phyloP scores from a whole-genome alignment of 2,329 filamentous ascomycete species.

The Fusarium duplospermum region DNA sequence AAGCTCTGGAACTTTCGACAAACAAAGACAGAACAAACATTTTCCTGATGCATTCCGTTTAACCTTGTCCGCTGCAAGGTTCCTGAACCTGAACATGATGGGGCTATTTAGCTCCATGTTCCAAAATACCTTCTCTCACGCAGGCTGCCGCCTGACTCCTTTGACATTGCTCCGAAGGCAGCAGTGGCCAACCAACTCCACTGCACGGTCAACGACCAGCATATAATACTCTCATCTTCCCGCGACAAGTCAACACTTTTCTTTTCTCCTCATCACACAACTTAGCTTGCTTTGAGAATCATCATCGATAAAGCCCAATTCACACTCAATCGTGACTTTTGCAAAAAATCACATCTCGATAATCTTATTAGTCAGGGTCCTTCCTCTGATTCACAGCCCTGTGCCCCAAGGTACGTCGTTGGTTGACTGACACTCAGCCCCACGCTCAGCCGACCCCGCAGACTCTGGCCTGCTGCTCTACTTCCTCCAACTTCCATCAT shows the following conservation, averaged over 20 bases:
- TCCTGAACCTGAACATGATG: background rate
- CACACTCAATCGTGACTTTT: background rate
- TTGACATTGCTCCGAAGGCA: conserved; percentile 32
- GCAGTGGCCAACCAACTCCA: conserved; percentile 29
- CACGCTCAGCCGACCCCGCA: conserved; percentile 43
- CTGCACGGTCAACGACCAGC: background rate
- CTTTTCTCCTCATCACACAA: background rate
- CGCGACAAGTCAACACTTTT: background rate
- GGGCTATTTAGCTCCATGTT: background rate
- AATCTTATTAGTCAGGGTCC: conserved; percentile 20
- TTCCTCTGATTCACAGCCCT: conserved; percentile 26
- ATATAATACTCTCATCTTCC: conserved; percentile 1
- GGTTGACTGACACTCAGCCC: conserved; percentile 21
- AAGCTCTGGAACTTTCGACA: background rate
- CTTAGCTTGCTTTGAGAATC: background rate
- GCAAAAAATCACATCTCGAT: background rate
- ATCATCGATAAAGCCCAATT: background rate
- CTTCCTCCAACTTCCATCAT: conserved; percentile 42
- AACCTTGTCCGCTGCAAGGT: background rate
- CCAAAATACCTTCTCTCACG: background rate
- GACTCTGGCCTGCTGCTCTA: conserved; percentile 33
- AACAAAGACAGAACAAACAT: background rate
- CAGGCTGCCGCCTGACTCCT: conserved; percentile 18
- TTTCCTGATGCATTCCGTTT: background rate
- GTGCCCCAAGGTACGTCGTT: conserved; percentile 30